Conservation (phyloP, 2,329 filamentous ascomycete species). For the Paraphaeosphaeria sporulosa region DNA sequence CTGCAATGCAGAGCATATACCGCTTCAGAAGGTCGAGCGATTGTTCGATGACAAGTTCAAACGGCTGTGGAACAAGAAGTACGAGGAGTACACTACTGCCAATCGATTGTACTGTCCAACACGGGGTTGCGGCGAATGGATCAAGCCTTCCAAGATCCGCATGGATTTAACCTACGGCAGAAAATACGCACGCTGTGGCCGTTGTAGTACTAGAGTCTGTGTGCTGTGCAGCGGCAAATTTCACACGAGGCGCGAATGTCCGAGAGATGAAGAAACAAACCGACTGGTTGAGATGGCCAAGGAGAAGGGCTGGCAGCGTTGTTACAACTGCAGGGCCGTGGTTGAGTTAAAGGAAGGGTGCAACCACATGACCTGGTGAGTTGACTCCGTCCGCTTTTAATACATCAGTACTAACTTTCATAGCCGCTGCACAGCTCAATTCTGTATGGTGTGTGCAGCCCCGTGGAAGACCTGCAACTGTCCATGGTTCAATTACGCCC, state of each 20-base stretch:
- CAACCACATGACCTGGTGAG: constrained; percentile 88
- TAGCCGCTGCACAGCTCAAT: constrained; percentile 80
- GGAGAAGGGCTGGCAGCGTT: constrained; percentile 76
- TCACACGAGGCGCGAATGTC: constrained; percentile 73
- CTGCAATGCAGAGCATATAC: constrained; percentile 76
- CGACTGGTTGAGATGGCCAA: constrained; percentile 70
- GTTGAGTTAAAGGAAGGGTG: constrained; percentile 84
- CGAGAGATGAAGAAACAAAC: constrained; percentile 72
- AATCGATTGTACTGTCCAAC: constrained; percentile 81
- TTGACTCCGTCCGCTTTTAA: constrained; percentile 21
- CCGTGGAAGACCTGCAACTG: constrained; percentile 88
- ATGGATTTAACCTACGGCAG: constrained; percentile 59
- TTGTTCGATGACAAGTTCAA: constrained; percentile 80
- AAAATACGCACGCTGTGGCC: constrained; percentile 73
- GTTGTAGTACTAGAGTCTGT: constrained; percentile 79
- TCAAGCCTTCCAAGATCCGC: constrained; percentile 74
- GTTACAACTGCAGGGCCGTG: constrained; percentile 74
- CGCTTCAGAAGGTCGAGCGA: constrained; percentile 76
- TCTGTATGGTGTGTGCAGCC: constrained; percentile 83
- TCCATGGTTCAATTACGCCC: constrained; percentile 75
- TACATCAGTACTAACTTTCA: constrained; percentile 24
- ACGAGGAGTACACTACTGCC: constrained; percentile 75
- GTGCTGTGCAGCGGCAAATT: constrained; percentile 75
- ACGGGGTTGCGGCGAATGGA: constrained; percentile 78
- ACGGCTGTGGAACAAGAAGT: constrained; percentile 80